Base-by-base conservation (phyloP, 441 rosid genomes). In the Metrosideros polymorpha region DNA sequence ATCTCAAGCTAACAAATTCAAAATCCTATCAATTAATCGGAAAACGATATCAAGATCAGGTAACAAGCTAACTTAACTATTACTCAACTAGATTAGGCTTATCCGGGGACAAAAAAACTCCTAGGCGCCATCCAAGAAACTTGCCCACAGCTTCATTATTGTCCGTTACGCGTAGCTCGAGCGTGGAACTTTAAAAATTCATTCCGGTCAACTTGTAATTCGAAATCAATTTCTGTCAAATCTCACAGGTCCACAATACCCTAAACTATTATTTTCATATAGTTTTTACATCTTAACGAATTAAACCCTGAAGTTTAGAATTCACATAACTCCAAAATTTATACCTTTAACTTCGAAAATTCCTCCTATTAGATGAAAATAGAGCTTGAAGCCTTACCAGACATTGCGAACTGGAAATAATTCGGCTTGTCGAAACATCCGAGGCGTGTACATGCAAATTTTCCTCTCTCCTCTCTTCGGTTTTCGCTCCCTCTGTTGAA, bases 131-230 rank as follows among this genome's bases (percentile, higher is more conserved):
- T 18, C 42, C 42, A 15, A 1, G 25, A 63, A 63, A 63, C 76
- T 32, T 8, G 13, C 12, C 25, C 76, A 32, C 32, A 18, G 6
- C 17, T 63, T 63, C 0, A 2, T 2, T 4, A 5, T 9, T 9
- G 1, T 63, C 6, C 9, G 0, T 6, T 4, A 63, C 5, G 25
- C 12, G 7, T 1, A 0, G 10, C 13, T 63, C 22, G 1, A 0
- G 3, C 0, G 76, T 0, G 1, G 32, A 63, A 63, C 1, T 32
- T 6, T 18, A 9, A 32, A 63, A 63, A 1, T 63, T 32, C 25
- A 0, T 32, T 32, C 0, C 0, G 1, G 18, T 39, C 14, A 32
- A 32, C 6, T 5, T 4, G 7, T 32, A 63, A 63, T 32, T 63
- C 27, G 3, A 0, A 19, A 32, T 63, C 35, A 1, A 32, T 63